phyloP scores from a whole-genome alignment of 495 filamentous ascomycete species.

The Penicillium cosmopolitanum region DNA sequence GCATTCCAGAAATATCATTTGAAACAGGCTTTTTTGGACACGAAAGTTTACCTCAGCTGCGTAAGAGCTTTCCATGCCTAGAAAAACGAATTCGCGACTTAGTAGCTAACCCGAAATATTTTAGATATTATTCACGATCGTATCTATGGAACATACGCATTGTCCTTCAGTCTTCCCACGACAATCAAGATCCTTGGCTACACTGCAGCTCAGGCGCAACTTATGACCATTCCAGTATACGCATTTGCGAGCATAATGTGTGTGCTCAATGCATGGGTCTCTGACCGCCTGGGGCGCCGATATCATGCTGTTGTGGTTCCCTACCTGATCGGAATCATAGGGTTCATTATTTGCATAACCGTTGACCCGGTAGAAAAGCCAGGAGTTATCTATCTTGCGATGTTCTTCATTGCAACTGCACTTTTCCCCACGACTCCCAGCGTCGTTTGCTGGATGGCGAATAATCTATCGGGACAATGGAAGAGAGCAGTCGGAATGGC shows the following conservation, averaged over 20 bases:
- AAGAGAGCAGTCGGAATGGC: constrained; percentile 3
- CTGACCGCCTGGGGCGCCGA: not conserved
- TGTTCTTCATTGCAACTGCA: not conserved
- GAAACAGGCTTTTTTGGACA: not conserved
- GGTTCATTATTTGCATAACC: not conserved
- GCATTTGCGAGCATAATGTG: constrained; percentile 3
- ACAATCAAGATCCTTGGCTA: constrained; percentile 4
- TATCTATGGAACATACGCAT: not conserved
- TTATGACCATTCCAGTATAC: constrained; percentile 4
- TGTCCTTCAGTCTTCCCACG: not conserved
- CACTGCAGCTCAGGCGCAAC: not conserved
- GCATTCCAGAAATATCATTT: constrained; percentile 2
- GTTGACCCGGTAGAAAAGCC: not conserved
- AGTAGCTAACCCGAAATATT: not conserved
- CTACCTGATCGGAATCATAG: not conserved
- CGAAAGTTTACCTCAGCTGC: not conserved
- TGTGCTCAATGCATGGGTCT: constrained; percentile 1
- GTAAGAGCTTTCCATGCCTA: not conserved
- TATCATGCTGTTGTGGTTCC: not conserved
- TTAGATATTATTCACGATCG: not conserved
- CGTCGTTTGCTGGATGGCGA: not conserved
- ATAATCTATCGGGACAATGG: constrained; percentile 1
- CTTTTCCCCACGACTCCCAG: constrained; percentile 1
- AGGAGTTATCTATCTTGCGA: not conserved
- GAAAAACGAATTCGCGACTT: no score